Evolutionary conservation across 108 stramenopile genomes (phyloP), one percentile per base, ranked within the genome.

Genomic region (Fistulifera pelliculosa): DNA sequence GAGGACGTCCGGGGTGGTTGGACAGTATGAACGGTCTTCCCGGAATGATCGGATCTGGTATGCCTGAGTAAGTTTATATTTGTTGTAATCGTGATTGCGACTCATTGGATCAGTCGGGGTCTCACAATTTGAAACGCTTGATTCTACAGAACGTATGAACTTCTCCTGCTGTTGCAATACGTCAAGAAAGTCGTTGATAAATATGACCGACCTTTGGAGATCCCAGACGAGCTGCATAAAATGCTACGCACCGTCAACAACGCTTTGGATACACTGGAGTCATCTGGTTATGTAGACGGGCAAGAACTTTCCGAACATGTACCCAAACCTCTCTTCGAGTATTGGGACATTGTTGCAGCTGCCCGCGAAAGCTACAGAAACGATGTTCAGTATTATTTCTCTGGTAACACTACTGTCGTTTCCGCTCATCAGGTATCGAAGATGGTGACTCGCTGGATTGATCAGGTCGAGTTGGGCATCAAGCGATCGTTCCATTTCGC

Each of bases 1-100:
- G 92, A 41, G 93, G 93, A 12, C 83, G 90, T 50, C 95, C 96
- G 17, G 96, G 96, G 28, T 96, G 96, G 96, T 78, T 92, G 55
- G 96, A 96, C 67, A 93, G 92, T 54, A 96, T 96, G 96, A 96
- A 96, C 60, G 96, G 96, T 73, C 81, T 95, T 60, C 87, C 83
- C 21, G 91, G 87, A 68, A 68, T 51, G 43, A 41, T 43, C 31
- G 49, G 41, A 39, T 28, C 14, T 13, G 22, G 41, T 35, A 40
- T 26, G 44, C 13, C 43, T 56, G 43, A 60, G 35, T 35, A 35
- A 35, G 31, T 35, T n/a, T n/a, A n/a, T n/a, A 3, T 18, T 39
- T 0, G 22, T 19, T 25, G 2, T n/a, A 21, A 27, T 56, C 19
- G 12, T 19, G 27, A 15, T 59, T 2, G 64, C 35, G 0, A 38